phyloP scores from a whole-genome alignment of 1,284 basidiomycete species.

The Phylloboletellus chloephorus region DNA sequence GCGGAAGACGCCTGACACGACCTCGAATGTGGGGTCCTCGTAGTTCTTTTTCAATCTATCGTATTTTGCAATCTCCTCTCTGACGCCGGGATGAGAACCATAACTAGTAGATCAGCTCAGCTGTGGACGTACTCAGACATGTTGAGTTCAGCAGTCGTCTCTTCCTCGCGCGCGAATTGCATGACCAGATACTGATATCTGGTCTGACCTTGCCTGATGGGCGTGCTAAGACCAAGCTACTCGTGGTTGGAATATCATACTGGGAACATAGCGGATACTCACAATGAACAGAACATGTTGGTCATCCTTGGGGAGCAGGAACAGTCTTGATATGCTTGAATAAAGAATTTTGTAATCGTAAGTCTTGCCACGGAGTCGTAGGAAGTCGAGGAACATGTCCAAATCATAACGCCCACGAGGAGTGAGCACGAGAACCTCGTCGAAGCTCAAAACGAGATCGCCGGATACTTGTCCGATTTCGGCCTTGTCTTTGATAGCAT shows the following conservation, averaged over 20 bases:
- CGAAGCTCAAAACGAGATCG: conserved; percentile 91
- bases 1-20: conserved; percentile 93
- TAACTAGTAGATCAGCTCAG: neutral
- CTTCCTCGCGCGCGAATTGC: conserved; percentile 95
- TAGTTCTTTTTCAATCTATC: conserved; percentile 89
- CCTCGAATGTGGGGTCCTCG: conserved; percentile 91
- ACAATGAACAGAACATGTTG: conserved; percentile 94
- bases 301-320: conserved; percentile 96
- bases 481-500: conserved; percentile 93
- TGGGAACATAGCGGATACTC: conserved; percentile 28
- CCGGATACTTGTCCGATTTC: conserved; percentile 92
- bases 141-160: conserved; percentile 94
- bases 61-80: conserved; percentile 68
- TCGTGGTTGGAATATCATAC: conserved; percentile 4
- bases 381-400: conserved; percentile 94
- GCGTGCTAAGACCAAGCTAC: conserved; percentile 83
- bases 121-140: conserved; percentile 71
- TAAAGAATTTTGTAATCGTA: conserved; percentile 99
- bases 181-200: conserved; percentile 97
- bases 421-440: conserved; percentile 94
- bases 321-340: conserved; percentile 83
- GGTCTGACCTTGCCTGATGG: conserved; percentile 97
- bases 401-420: conserved; percentile 96
- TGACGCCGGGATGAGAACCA: conserved; percentile 24
- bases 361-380: conserved; percentile 93